Conservation (phyloP, 2,329 filamentous ascomycete species). For the Alternaria sp. region DNA sequence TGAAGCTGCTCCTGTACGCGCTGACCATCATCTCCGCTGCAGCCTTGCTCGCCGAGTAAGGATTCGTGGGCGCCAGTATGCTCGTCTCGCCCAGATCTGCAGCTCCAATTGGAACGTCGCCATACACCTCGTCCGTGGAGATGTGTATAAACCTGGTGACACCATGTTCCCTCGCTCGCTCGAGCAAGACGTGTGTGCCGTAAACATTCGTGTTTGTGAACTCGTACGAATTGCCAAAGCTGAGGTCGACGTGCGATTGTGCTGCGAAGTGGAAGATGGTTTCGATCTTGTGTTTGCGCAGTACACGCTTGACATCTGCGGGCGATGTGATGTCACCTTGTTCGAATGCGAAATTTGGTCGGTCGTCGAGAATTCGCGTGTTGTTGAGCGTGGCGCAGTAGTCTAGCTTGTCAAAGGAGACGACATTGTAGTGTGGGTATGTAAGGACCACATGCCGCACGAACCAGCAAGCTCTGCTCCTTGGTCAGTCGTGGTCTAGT, state of each 20-base stretch:
- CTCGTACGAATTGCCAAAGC: constrained; percentile 82
- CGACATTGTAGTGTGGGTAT: constrained; percentile 79
- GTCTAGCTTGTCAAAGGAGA: constrained; percentile 86
- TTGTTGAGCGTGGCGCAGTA: constrained; percentile 85
- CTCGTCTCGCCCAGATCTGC: constrained; percentile 77
- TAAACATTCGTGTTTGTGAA: constrained; percentile 86
- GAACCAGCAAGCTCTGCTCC: constrained; percentile 77
- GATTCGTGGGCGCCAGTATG: constrained; percentile 81
- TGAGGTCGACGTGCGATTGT: constrained; percentile 84
- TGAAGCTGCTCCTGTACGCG: constrained; percentile 86
- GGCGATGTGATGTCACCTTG: constrained; percentile 81
- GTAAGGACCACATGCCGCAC: constrained; percentile 79
- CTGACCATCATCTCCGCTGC: constrained; percentile 87
- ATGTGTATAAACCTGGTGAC: constrained; percentile 82
- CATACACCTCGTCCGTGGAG: constrained; percentile 87
- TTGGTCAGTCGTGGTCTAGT: constrained; percentile 23
- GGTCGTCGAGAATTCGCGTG: constrained; percentile 72
- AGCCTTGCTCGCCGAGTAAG: constrained; percentile 82
- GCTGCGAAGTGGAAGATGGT: constrained; percentile 86
- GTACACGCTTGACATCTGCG: constrained; percentile 73
- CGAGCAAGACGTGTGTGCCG: constrained; percentile 83
- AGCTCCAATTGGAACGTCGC: constrained; percentile 76
- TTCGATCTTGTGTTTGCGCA: constrained; percentile 77
- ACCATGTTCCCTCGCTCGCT: constrained; percentile 76
- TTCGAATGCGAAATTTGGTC: constrained; percentile 79